These are phyloP conservation scores for Groenewaldozyma tartarivorans DNA, from an alignment of 805 yeast species.

Conservation along the genomic window DNA sequence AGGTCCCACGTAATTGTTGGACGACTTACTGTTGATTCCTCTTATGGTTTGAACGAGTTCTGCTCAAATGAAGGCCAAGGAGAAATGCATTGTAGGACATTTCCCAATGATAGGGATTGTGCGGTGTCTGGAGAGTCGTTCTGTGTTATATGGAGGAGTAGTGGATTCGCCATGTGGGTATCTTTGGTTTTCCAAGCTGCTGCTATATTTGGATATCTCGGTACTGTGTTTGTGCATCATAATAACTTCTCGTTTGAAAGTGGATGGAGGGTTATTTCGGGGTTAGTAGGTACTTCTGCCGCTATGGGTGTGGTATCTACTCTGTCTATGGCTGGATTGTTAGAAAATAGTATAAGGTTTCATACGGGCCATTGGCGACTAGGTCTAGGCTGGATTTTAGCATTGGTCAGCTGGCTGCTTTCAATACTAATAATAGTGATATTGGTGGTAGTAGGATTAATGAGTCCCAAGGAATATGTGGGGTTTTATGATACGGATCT, in stretches of 20 bases:
- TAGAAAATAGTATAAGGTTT: slow-evolving; percentile 14
- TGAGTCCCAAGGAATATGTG: slow-evolving; percentile 12
- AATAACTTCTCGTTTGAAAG: slow-evolving; percentile 11
- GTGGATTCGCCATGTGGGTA: slow-evolving; percentile 20
- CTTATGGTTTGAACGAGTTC: slow-evolving; percentile 8
- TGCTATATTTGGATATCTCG: slow-evolving; percentile 16
- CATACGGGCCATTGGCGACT: slow-evolving; percentile 18
- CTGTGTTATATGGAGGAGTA: slow-evolving; percentile 24
- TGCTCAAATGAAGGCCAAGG: slow-evolving; percentile 7
- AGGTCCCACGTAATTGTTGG: slow-evolving; percentile 5
- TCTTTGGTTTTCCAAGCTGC: slow-evolving; percentile 18
- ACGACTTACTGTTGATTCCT: slow-evolving; percentile 3
- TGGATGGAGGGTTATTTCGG: slow-evolving; percentile 12
- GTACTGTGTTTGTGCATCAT: slow-evolving; percentile 12
- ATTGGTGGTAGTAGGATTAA: slow-evolving; percentile 18
- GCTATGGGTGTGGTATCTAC: slow-evolving; percentile 7
- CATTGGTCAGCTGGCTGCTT: slow-evolving; percentile 13
- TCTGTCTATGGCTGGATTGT: slow-evolving; percentile 7
- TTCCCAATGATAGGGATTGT: slow-evolving; percentile 17
- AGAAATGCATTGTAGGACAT: slow-evolving; percentile 14
- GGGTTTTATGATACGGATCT: slow-evolving; percentile 15
- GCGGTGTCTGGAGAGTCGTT: slow-evolving; percentile 14
- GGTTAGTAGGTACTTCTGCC: slow-evolving; percentile 4
- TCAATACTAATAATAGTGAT: slow-evolving; percentile 12
- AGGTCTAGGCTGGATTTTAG: slow-evolving; percentile 17